Conservation (phyloP, 495 filamentous ascomycete genomes). For the Aspergillus egyptiacus region DNA sequence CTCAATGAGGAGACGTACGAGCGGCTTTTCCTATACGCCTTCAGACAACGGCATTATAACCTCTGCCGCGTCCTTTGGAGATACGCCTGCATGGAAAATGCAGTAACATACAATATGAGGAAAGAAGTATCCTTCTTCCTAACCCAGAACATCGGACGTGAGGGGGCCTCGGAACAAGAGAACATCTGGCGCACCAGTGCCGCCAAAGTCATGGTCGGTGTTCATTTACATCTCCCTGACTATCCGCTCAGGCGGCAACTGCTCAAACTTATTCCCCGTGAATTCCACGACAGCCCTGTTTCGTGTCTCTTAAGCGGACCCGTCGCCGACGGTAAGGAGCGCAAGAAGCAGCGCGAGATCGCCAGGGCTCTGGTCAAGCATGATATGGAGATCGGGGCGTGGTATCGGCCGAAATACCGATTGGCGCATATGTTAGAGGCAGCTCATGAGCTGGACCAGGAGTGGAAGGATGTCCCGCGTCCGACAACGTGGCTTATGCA, state of each 20-base stretch:
- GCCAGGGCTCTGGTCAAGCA: slow-evolving; percentile 23
- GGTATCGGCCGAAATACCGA: slow-evolving; percentile 18
- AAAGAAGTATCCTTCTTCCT: slow-evolving; percentile 27
- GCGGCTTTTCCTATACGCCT: slow-evolving; percentile 38
- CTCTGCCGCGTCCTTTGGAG: slow-evolving; percentile 44
- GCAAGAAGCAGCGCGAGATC: slow-evolving; percentile 21
- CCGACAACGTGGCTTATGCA: slow-evolving; percentile 27
- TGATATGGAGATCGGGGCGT: slow-evolving; percentile 23
- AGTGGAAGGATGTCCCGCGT: slow-evolving; percentile 25
- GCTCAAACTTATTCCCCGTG: slow-evolving; percentile 21
- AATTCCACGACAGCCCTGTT: slow-evolving; percentile 29
- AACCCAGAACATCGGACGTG: slow-evolving; percentile 15
- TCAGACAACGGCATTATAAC: slow-evolving; percentile 33
- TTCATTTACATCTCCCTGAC: slow-evolving; percentile 20
- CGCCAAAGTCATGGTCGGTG: slow-evolving; percentile 38
- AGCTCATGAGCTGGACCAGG: slow-evolving; percentile 23
- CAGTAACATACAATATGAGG: slow-evolving; percentile 31
- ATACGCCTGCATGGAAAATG: slow-evolving; percentile 40
- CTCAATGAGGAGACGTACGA: slow-evolving; percentile 19
- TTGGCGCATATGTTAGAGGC: slow-evolving; percentile 33
- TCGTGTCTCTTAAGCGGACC: slow-evolving; percentile 20
- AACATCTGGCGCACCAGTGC: slow-evolving; percentile 24
- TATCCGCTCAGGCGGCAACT: slow-evolving; percentile 10
- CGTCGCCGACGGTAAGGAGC: slow-evolving; percentile 18
- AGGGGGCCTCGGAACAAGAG: slow-evolving; percentile 10